Percentiles rank a stretch among this genome's conserved stretches.
phyloP scores from a whole-genome alignment of 345 rosid species.

The Lumnitzera racemosa region DNA sequence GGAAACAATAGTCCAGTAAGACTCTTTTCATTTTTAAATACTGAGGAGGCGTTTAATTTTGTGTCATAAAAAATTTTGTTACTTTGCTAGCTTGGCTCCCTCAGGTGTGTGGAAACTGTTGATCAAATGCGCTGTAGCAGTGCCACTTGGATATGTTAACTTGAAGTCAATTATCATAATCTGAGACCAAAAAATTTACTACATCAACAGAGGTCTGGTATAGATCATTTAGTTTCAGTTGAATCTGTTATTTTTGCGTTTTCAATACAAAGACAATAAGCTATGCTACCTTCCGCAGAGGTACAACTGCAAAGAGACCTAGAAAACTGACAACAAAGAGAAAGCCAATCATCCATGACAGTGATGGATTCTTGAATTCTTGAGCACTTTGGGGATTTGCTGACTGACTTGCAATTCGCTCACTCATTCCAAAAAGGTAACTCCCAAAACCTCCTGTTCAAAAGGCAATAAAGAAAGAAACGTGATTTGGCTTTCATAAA shows the following conservation, averaged over 20 bases:
- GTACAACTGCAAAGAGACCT: conserved; percentile 18
- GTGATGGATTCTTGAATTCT: conserved; percentile 11
- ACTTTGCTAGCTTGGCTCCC: conserved; percentile 21
- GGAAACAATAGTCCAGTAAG: not conserved
- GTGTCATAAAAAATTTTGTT: not conserved
- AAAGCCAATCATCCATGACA: conserved; percentile 17
- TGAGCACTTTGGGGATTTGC: not conserved
- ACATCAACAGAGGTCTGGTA: not conserved
- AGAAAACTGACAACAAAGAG: conserved; percentile 23
- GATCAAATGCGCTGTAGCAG: conserved; percentile 21
- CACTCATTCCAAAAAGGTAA: conserved; percentile 15
- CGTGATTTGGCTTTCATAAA: too few relatives aligned
- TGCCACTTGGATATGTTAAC: conserved; percentile 18
- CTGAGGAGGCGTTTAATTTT: not conserved
- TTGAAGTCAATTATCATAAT: conserved; percentile 24
- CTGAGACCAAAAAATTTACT: conserved; percentile 4
- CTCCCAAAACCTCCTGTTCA: conserved; percentile 22
- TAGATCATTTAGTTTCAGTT: not conserved
- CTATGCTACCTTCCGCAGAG: conserved; percentile 17
- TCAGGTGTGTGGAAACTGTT: conserved; percentile 22
- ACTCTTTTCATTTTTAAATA: not conserved
- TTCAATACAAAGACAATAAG: too few relatives aligned
- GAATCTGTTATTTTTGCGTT: not conserved
- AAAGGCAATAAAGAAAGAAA: too few relatives aligned
- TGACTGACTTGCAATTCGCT: conserved; percentile 1